These are phyloP conservation scores for Sphagnum magellanicum DNA, from an alignment of 228 moss, liverwort and hornwort species.

Conservation along the genomic window DNA sequence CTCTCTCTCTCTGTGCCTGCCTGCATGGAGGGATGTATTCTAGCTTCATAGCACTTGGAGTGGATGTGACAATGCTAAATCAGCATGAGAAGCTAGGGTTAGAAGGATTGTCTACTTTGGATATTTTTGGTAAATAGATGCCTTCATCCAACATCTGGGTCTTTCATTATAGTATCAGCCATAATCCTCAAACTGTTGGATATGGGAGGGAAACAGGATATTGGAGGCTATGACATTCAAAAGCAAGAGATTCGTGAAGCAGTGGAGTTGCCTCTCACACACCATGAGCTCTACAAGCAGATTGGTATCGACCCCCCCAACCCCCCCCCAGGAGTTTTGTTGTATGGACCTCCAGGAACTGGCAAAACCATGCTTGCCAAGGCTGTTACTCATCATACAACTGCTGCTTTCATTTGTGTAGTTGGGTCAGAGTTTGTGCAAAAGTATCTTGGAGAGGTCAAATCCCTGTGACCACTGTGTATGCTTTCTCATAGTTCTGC, in stretches of 20 bases:
- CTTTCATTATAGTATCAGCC: no score
- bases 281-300: conserved; percentile 88
- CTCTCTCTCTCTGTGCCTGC: no score
- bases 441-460: conserved; percentile 92
- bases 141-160: no score
- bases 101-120: no score
- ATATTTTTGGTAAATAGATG: no score
- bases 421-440: conserved; percentile 96
- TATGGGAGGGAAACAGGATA: conserved; percentile 43
- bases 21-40: no score
- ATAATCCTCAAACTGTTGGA: no score
- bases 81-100: no score
- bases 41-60: no score
- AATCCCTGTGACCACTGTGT: no score
- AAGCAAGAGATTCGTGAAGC: conserved; percentile 93
- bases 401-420: conserved; percentile 91
- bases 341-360: conserved; percentile 87
- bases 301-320: conserved; percentile 80
- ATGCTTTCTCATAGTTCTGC: no score
- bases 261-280: conserved; percentile 82
- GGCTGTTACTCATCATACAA: conserved; percentile 93
- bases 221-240: conserved; percentile 91
- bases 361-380: conserved; percentile 96
- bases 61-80: no score
- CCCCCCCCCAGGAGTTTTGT: conserved; percentile 50